These are phyloP conservation scores for Daphne laureola DNA, from an alignment of 441 rosid species.

Conservation along the genomic window DNA sequence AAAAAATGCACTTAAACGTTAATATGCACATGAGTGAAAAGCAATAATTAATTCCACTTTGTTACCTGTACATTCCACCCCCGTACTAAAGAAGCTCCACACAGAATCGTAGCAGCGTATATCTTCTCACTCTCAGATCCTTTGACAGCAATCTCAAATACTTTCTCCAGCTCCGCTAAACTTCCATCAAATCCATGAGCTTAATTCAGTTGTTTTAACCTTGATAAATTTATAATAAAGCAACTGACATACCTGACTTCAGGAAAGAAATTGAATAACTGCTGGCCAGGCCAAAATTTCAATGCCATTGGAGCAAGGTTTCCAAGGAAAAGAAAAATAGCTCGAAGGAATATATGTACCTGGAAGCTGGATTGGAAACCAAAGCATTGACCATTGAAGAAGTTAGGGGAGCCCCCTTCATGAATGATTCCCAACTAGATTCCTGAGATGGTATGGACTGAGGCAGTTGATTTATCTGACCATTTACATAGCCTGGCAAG, in stretches of 20 bases:
- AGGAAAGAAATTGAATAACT: slow-evolving; percentile 60
- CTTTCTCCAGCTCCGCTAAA: slow-evolving; percentile 74
- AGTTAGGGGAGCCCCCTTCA: slow-evolving; percentile 52
- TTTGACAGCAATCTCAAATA: slow-evolving; percentile 59
- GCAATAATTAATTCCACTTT: neutral
- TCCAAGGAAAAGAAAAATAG: slow-evolving; percentile 6
- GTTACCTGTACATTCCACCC: slow-evolving; percentile 80
- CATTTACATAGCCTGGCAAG: slow-evolving; percentile 73
- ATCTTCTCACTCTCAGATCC: slow-evolving; percentile 67
- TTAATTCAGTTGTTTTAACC: slow-evolving; percentile 66
- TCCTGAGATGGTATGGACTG: slow-evolving; percentile 39
- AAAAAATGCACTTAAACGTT: slow-evolving; percentile 3
- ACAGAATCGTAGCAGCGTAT: slow-evolving; percentile 67
- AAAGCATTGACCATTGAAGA: slow-evolving; percentile 51
- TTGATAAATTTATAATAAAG: slow-evolving; percentile 62
- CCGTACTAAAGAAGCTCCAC: slow-evolving; percentile 68
- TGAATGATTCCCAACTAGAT: slow-evolving; percentile 62
- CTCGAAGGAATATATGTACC: slow-evolving; percentile 32
- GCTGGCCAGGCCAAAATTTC: slow-evolving; percentile 38
- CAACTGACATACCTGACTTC: slow-evolving; percentile 70
- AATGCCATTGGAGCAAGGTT: slow-evolving; percentile 2
- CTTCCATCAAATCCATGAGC: slow-evolving; percentile 83
- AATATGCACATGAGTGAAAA: slow-evolving; percentile 8
- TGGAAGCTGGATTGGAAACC: slow-evolving; percentile 67
- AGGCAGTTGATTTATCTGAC: slow-evolving; percentile 50